Evolutionary conservation across 306 rosid genomes (phyloP).

Genomic region (Arachis stenosperma): DNA sequence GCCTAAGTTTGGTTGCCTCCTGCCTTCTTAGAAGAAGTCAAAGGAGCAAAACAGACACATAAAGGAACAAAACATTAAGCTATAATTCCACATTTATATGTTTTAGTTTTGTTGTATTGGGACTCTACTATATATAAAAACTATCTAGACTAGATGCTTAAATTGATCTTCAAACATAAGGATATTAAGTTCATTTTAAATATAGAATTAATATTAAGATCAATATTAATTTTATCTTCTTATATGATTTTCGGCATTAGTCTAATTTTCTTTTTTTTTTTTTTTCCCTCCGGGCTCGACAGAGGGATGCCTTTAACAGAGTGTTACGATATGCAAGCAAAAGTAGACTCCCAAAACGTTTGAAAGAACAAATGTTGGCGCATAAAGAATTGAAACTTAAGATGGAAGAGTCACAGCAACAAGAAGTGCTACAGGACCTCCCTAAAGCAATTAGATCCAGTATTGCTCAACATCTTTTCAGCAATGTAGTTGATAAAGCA

Average conservation of each 20-base stretch:
- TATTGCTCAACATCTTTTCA: slow-evolving; percentile 80
- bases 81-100: too few species aligned
- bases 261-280: too few species aligned
- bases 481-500: slow-evolving; percentile 53
- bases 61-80: too few species aligned
- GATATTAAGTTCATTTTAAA: too few species aligned
- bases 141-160: too few species aligned
- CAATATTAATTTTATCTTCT: too few species aligned
- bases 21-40: too few species aligned
- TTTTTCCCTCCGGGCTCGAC: slow-evolving; percentile 13
- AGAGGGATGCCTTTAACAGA: slow-evolving; percentile 79
- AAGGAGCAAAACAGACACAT: too few species aligned
- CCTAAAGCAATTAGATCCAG: slow-evolving; percentile 84
- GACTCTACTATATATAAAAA: background rate
- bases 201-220: too few species aligned
- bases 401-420: slow-evolving; percentile 85
- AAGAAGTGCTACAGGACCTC: slow-evolving; percentile 66
- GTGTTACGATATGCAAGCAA: slow-evolving; percentile 72
- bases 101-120: background rate
- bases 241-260: too few species aligned
- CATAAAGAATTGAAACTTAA: slow-evolving; percentile 82
- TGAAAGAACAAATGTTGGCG: slow-evolving; percentile 85
- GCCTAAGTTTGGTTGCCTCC: too few species aligned
- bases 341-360: slow-evolving; percentile 73
- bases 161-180: too few species aligned